These are phyloP conservation scores for Saccharum spontaneum DNA, from an alignment of 176 grass and related monocot genomes.

Conservation along the genomic window DNA sequence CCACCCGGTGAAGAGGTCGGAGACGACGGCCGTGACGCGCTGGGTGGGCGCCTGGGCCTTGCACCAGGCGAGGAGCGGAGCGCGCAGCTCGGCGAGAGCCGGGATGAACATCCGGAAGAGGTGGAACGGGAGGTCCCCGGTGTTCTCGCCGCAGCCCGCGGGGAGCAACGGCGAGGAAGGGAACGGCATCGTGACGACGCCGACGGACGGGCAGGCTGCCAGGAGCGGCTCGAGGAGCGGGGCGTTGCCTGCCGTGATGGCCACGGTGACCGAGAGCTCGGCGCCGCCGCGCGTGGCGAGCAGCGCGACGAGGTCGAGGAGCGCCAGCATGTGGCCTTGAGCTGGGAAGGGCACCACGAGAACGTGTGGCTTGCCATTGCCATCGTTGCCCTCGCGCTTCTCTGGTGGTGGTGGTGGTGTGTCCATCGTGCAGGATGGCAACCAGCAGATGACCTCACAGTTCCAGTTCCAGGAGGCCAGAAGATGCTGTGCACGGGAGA, in stretches of 20 bases:
- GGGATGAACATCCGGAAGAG: conserved; percentile 33
- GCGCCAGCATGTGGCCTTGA: conserved; percentile 55
- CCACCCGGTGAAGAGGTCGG: conserved; percentile 67
- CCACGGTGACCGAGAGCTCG: conserved; percentile 32
- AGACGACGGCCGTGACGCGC: conserved; percentile 50
- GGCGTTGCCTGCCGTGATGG: conserved; percentile 40
- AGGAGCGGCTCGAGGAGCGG: conserved; percentile 39
- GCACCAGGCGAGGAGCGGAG: conserved; percentile 39
- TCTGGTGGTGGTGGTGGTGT: too few species aligned
- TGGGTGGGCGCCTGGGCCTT: background rate
- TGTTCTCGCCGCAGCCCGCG: conserved; percentile 31
- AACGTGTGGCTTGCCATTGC: background rate
- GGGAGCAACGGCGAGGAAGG: conserved; percentile 12
- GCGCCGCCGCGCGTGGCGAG: background rate
- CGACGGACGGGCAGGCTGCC: conserved; percentile 18
- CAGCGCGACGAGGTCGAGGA: conserved; percentile 45
- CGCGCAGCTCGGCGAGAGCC: conserved; percentile 22
- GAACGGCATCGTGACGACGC: conserved; percentile 30
- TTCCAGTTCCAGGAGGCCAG: too few species aligned
- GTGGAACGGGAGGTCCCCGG: conserved; percentile 30
- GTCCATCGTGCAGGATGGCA: too few species aligned
- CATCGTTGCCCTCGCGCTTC: too few species aligned
- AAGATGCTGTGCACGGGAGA: too few species aligned
- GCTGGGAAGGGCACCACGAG: conserved; percentile 48
- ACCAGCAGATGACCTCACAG: too few species aligned